Conservation (phyloP, 306 rosid species). For the Astragalus membranaceus region DNA sequence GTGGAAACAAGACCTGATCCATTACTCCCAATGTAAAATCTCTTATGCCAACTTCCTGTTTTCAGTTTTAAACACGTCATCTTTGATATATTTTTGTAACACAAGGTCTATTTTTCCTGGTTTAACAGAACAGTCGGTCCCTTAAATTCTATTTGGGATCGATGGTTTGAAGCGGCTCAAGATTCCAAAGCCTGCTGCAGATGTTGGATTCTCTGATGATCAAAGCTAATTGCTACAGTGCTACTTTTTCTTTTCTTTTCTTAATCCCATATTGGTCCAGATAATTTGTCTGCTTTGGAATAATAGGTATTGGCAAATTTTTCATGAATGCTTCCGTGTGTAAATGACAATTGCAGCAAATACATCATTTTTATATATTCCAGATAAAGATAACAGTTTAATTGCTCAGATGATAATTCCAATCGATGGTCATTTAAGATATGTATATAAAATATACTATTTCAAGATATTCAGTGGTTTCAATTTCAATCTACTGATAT, state of each 20-base stretch:
- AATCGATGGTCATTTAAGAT: background rate
- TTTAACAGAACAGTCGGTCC: slow-evolving; percentile 72
- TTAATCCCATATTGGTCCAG: slow-evolving; percentile 9
- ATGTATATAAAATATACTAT: background rate
- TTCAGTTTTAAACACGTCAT: background rate
- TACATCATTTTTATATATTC: slow-evolving; percentile 27
- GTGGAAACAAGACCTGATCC: slow-evolving; percentile 88
- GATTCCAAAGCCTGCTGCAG: slow-evolving; percentile 85
- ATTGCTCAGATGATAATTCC: slow-evolving; percentile 3
- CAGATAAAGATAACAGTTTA: slow-evolving; percentile 19
- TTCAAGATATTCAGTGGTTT: background rate
- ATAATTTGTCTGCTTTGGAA: slow-evolving; percentile 27
- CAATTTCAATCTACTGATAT: background rate
- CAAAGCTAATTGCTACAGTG: slow-evolving; percentile 6
- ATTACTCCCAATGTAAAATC: slow-evolving; percentile 65
- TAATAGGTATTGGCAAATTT: slow-evolving; percentile 7
- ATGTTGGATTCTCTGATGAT: slow-evolving; percentile 79
- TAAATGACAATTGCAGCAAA: slow-evolving; percentile 40
- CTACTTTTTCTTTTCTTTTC: background rate
- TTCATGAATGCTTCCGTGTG: slow-evolving; percentile 33
- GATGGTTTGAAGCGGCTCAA: slow-evolving; percentile 94
- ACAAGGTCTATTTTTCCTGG: slow-evolving; percentile 3
- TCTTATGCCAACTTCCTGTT: background rate
- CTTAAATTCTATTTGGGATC: slow-evolving; percentile 71
- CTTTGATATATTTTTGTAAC: background rate